Base-by-base conservation (phyloP, 2,329 filamentous ascomycete species). In the Aspergillus pseudoviridinutans region DNA sequence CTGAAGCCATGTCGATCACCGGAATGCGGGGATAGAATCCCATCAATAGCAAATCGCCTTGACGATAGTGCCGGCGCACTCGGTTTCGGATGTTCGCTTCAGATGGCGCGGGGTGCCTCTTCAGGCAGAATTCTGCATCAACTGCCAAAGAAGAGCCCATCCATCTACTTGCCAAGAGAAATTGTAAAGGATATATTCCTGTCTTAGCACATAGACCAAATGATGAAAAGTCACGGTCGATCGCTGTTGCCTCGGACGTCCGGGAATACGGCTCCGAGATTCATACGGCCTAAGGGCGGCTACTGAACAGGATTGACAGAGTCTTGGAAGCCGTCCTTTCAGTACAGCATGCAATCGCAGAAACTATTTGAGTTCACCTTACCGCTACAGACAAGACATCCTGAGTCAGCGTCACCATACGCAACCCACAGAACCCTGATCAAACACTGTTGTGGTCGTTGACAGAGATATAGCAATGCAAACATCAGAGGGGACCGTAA, bases 1-100 rank as follows among this genome's bases (percentile, higher is more conserved):
- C 53, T 22, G 56, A 63, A 58, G 53, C 51, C 56, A 56, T 61
- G 58, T 54, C 60, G 58, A 66, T 66, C 61, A n/a, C 51, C 55
- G 57, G 58, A 50, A 46, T 63, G 59, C 58, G 61, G 59, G 57
- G 59, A 50, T 54, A 51, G 52, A 52, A 60, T 61, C 55, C 59
- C 64, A 58, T 65, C 64, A 66, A 66, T 66, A 38, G 32, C 50
- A 59, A 32, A 53, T 51, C 32, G 17, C 27, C 28, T 51, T 42
- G 28, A 28, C 14, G 25, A 9, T 44, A 20, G 20, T 46, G 20
- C 22, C 20, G 42, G 42, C 42, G 9, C 42, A 46, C 12, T 24
- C 10, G 42, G 42, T 46, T 17, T 46, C 10, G 42, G 22, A 24
- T 46, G 17, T 20, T 10, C 42, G 20, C 42, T 12, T 9, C 4